Evolutionary conservation across 1,139 yeast genomes (phyloP).

Genomic region (Kurtzmaniella natalensis): DNA sequence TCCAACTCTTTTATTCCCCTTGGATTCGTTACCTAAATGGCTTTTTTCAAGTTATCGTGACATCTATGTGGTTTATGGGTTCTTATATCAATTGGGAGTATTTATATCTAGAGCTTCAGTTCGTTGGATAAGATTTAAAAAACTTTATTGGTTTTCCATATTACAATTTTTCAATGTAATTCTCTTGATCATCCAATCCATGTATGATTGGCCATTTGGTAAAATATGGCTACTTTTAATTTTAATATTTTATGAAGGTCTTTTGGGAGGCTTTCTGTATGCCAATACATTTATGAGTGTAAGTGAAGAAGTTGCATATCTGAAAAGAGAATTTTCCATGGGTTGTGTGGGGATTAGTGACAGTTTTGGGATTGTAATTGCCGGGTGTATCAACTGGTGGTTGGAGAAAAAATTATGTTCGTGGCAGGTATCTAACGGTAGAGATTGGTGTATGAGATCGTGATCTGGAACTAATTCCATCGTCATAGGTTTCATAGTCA

Average conservation of each 20-base stretch:
- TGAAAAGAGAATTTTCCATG: constrained; percentile 77
- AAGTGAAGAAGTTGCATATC: constrained; percentile 52
- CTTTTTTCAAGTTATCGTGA: constrained; percentile 68
- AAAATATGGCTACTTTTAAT: constrained; percentile 56
- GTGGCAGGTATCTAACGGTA: constrained; percentile 59
- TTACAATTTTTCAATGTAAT: constrained; percentile 67
- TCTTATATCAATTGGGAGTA: constrained; percentile 88
- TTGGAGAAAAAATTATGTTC: constrained; percentile 71
- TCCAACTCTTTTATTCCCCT: constrained; percentile 78
- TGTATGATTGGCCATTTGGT: constrained; percentile 52
- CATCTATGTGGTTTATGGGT: constrained; percentile 90
- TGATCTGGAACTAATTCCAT: too few species aligned
- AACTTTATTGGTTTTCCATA: constrained; percentile 56
- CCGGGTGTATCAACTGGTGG: constrained; percentile 72
- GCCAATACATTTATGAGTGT: constrained; percentile 83
- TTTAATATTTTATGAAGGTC: constrained; percentile 77
- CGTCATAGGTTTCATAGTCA: too few species aligned
- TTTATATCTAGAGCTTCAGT: constrained; percentile 86
- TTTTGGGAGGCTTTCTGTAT: constrained; percentile 86
- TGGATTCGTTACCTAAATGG: constrained; percentile 59
- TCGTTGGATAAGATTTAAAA: constrained; percentile 53
- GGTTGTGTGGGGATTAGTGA: constrained; percentile 95
- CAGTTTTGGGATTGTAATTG: constrained; percentile 78
- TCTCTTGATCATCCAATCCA: constrained; percentile 60
- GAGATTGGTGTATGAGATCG: constrained; percentile 52